Percentiles rank a stretch among this genome's conserved stretches.
These are phyloP conservation scores for Candida labiduridarum DNA, from an alignment of 1,139 yeast genomes.

Conservation along the genomic window DNA sequence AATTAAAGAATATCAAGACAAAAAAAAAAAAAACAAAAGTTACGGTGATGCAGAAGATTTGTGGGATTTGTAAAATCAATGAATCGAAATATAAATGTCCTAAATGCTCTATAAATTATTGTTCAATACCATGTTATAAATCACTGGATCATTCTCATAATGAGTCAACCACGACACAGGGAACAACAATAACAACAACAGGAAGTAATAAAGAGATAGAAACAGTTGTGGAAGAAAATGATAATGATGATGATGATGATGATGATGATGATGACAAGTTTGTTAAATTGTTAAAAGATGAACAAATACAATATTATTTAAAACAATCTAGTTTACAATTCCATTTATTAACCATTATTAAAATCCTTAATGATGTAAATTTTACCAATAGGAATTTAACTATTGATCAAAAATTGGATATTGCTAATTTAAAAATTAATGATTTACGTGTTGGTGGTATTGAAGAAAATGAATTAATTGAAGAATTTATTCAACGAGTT, in stretches of 20 bases:
- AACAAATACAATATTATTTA: conserved; percentile 43
- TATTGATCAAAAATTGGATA: conserved; percentile 55
- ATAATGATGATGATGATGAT: background rate
- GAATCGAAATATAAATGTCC: conserved; percentile 66
- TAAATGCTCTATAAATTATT: conserved; percentile 47
- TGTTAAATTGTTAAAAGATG: conserved; percentile 30
- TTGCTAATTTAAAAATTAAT: conserved; percentile 61
- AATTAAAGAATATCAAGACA: no score
- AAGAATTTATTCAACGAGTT: conserved; percentile 50
- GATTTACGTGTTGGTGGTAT: conserved; percentile 63
- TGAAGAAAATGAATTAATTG: conserved; percentile 65
- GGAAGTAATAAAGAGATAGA: background rate
- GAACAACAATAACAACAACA: background rate
- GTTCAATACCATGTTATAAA: conserved; percentile 64
- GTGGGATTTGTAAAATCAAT: conserved; percentile 40
- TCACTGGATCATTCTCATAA: conserved; percentile 38
- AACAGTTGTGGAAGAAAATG: background rate
- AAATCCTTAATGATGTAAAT: conserved; percentile 34
- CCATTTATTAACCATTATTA: conserved; percentile 51
- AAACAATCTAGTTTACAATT: conserved; percentile 52
- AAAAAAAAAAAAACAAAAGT: no score
- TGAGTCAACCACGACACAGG: conserved; percentile 1
- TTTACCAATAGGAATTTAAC: conserved; percentile 30
- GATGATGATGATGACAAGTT: conserved; percentile 12
- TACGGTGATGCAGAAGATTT: background rate